Percentiles rank a stretch among this genome's conserved stretches.
Evolutionary conservation across 2,329 filamentous ascomycete species (phyloP).

Genomic region (Aureobasidium namibiae): DNA sequence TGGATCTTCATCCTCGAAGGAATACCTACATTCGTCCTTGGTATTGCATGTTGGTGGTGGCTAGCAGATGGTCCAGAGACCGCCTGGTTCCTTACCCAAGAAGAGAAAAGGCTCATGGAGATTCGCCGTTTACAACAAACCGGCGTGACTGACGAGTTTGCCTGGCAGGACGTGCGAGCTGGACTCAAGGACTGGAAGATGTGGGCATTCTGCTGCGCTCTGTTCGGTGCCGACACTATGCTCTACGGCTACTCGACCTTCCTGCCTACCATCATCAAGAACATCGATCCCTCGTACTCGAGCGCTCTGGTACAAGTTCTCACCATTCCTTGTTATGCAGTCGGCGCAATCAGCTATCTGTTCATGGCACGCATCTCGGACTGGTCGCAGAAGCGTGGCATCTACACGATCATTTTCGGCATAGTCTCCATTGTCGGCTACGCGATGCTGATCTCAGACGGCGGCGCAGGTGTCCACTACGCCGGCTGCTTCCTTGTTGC

Average conservation of each 20-base stretch:
- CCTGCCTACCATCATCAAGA: constrained; percentile 68
- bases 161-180: constrained; percentile 55
- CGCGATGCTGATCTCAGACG: constrained; percentile 55
- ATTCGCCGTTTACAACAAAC: constrained; percentile 23
- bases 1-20: constrained; percentile 58
- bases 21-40: constrained; percentile 47
- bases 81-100: constrained; percentile 50
- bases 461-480: constrained; percentile 57
- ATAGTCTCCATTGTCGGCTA: constrained; percentile 45
- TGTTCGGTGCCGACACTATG: constrained; percentile 68
- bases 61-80: constrained; percentile 60
- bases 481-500: constrained; percentile 72
- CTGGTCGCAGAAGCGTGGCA: constrained; percentile 53
- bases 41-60: constrained; percentile 45
- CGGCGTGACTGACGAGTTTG: constrained; percentile 34
- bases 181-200: constrained; percentile 63
- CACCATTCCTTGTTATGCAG: constrained; percentile 68
- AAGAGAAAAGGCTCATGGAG: constrained; percentile 50
- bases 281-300: constrained; percentile 57
- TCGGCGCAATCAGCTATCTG: constrained; percentile 65
- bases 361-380: constrained; percentile 59
- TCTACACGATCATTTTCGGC: constrained; percentile 57
- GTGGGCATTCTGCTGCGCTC: constrained; percentile 35
- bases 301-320: constrained; percentile 57
- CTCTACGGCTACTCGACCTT: constrained; percentile 73